Conservation (phyloP, 1,284 basidiomycete species). For the Puccinia hordei region DNA sequence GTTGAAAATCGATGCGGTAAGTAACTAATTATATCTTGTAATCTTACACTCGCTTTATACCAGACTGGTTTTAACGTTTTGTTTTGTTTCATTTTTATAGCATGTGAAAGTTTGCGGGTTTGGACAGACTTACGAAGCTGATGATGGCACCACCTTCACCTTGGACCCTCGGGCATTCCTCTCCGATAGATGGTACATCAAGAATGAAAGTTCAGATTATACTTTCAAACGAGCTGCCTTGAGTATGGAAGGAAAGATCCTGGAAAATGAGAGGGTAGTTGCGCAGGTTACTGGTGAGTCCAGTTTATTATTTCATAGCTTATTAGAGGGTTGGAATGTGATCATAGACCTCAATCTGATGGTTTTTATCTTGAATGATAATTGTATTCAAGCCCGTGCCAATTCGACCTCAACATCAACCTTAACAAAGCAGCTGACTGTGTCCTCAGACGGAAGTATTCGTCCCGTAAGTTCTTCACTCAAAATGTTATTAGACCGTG, state of each 20-base stretch:
- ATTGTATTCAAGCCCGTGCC: neutral
- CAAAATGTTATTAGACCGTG: neutral
- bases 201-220: constrained; percentile 7
- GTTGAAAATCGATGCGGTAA: constrained; percentile 30
- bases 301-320: neutral
- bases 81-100: neutral
- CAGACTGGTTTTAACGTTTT: neutral
- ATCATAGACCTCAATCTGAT: no score
- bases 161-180: constrained; percentile 25
- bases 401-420: neutral
- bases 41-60: neutral
- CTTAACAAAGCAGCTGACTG: constrained; percentile 11
- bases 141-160: constrained; percentile 28
- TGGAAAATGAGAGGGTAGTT: constrained; percentile 23
- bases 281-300: constrained; percentile 18
- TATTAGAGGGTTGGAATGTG: no score
- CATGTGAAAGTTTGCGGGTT: constrained; percentile 9
- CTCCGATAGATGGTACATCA: constrained; percentile 32
- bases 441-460: constrained; percentile 15
- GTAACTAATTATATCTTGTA: neutral
- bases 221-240: constrained; percentile 19
- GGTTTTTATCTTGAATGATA: no score
- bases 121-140: constrained; percentile 18
- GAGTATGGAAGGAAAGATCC: constrained; percentile 21
- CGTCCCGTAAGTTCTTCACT: neutral